Conservation (phyloP, 805 yeast genomes). For the Wickerhamomyces pijperi region DNA sequence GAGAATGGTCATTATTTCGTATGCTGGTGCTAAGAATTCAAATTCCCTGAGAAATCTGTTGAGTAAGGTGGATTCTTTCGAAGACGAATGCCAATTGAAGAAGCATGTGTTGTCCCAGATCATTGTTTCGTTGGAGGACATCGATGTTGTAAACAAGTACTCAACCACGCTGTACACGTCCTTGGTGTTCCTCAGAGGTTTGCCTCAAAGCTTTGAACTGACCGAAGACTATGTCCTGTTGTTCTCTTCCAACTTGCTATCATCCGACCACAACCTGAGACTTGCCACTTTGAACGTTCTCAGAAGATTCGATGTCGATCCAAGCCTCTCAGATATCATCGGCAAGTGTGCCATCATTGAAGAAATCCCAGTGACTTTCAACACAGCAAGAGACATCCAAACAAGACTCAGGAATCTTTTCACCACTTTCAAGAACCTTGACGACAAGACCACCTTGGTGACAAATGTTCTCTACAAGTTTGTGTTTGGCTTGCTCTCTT, state of each 20-base stretch:
- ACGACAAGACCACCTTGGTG: slow-evolving; percentile 12
- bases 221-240: slow-evolving; percentile 11
- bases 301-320: slow-evolving; percentile 13
- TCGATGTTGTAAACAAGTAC: slow-evolving; percentile 5
- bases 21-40: slow-evolving; percentile 22
- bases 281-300: slow-evolving; percentile 39
- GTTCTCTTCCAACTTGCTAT: slow-evolving; percentile 27
- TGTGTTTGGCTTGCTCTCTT: slow-evolving; percentile 60
- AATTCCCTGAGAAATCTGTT: slow-evolving; percentile 3
- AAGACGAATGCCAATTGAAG: slow-evolving; percentile 7
- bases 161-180: slow-evolving; percentile 13
- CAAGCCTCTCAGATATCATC: slow-evolving; percentile 29
- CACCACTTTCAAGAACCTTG: slow-evolving; percentile 24
- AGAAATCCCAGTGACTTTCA: slow-evolving; percentile 57
- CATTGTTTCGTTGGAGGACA: slow-evolving; percentile 7
- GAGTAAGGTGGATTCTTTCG: not conserved
- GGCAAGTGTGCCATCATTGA: slow-evolving; percentile 51
- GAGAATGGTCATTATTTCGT: slow-evolving; percentile 34
- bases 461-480: slow-evolving; percentile 32
- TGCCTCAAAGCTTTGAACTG: slow-evolving; percentile 4
- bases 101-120: slow-evolving; percentile 9
- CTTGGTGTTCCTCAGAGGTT: slow-evolving; percentile 10
- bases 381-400: slow-evolving; percentile 64
- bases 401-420: slow-evolving; percentile 55
- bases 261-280: slow-evolving; percentile 42